Evolutionary conservation across 352 stramenopile species (phyloP).

Genomic region (Pythium insidiosum): DNA sequence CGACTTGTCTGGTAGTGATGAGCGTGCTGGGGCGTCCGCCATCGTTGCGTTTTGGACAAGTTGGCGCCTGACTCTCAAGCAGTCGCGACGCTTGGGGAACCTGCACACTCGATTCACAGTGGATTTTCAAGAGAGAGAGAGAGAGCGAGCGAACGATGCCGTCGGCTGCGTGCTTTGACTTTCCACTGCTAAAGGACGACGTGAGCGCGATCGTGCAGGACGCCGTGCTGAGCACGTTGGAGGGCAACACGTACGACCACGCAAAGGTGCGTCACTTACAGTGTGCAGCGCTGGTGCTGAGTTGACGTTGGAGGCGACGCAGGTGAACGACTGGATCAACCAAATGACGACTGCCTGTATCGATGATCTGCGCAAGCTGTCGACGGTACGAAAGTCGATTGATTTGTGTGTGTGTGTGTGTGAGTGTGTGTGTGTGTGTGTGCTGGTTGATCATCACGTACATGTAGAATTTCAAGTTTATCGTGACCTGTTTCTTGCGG

Average conservation of each 20-base stretch:
- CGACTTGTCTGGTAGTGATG: no score
- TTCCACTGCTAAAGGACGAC: slow-evolving; percentile 65
- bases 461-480: slow-evolving; percentile 79
- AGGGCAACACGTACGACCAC: slow-evolving; percentile 77
- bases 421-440: no score
- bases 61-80: no score
- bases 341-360: slow-evolving; percentile 54
- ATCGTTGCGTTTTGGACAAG: no score
- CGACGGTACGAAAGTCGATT: slow-evolving; percentile 19
- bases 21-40: no score
- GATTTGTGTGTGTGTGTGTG: no score
- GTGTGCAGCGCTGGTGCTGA: background rate
- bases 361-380: slow-evolving; percentile 58
- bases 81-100: no score
- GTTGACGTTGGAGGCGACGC: background rate
- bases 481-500: slow-evolving; percentile 59
- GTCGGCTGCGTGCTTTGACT: slow-evolving; percentile 68
- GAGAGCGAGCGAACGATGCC: no score
- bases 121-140: no score
- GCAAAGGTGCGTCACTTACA: slow-evolving; percentile 31
- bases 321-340: slow-evolving; percentile 70
- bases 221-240: slow-evolving; percentile 55
- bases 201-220: slow-evolving; percentile 69
- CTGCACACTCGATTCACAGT: no score
- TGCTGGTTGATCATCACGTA: background rate